Percentiles rank a stretch among this genome's conserved stretches.
Evolutionary conservation across 169 alveolate genomes (phyloP).

Genomic region (Cryptosporidium muris): DNA sequence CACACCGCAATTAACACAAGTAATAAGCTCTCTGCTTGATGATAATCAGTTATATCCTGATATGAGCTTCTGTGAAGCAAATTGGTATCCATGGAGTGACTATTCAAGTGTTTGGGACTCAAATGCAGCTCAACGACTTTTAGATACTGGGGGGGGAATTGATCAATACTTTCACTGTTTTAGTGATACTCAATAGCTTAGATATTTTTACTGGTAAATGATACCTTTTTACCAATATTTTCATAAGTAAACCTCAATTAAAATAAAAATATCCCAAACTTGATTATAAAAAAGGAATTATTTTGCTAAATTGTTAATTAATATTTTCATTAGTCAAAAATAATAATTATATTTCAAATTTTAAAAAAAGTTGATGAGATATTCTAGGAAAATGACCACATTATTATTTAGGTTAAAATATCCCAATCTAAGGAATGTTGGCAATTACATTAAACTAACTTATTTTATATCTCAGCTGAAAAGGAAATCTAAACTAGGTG

Average conservation of each 20-base stretch:
- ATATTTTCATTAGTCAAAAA: no score
- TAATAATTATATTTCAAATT: no score
- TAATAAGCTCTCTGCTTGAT: conserved; percentile 24
- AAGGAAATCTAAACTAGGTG: background rate
- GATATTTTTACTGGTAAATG: no score
- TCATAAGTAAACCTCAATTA: no score
- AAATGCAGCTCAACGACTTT: conserved; percentile 16
- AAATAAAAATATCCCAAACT: no score
- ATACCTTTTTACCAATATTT: no score
- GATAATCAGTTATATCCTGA: conserved; percentile 28
- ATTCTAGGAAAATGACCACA: no score
- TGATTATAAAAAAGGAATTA: no score
- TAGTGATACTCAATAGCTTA: background rate
- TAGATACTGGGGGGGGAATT: conserved; percentile 45
- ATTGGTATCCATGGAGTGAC: conserved; percentile 63
- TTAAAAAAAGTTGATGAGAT: no score
- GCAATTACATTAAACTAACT: background rate
- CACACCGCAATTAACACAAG: conserved; percentile 7
- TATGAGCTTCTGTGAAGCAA: conserved; percentile 60
- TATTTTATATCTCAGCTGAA: background rate
- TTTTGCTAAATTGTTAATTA: no score
- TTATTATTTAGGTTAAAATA: background rate
- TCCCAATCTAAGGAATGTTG: background rate
- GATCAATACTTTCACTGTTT: conserved; percentile 58
- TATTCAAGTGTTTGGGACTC: conserved; percentile 24